A percentile compares a stretch with the other conserved stretches of the same genome.
phyloP scores from a whole-genome alignment of 169 alveolate species.

The Plasmodium reichenowi region DNA sequence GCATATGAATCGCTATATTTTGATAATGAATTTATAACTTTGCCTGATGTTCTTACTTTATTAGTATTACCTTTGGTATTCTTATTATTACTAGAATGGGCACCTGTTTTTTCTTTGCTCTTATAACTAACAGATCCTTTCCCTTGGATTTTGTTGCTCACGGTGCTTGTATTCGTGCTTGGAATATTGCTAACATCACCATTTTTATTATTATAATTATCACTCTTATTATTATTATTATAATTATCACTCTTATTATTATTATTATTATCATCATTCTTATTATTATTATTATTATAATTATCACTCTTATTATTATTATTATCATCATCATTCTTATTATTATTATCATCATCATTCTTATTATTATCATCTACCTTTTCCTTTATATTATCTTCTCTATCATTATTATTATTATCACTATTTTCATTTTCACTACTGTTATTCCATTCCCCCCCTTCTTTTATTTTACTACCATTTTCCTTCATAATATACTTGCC shows the following conservation, averaged over 20 bases:
- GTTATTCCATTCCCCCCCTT: background rate
- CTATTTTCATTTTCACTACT: too few relatives aligned
- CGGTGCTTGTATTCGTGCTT: background rate
- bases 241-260: too few relatives aligned
- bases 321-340: too few relatives aligned
- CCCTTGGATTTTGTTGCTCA: background rate
- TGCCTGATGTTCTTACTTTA: slow-evolving; percentile 38
- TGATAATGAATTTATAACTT: slow-evolving; percentile 16
- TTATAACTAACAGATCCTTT: background rate
- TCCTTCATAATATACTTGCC: slow-evolving; percentile 23
- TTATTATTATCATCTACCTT: too few relatives aligned
- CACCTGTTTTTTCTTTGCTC: background rate
- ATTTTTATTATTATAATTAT: too few relatives aligned
- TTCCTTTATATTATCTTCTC: too few relatives aligned
- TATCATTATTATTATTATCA: too few relatives aligned
- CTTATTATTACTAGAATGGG: background rate
- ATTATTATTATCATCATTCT: too few relatives aligned
- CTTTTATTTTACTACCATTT: slow-evolving; percentile 10
- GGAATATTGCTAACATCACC: background rate
- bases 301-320: too few relatives aligned
- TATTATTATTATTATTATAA: too few relatives aligned
- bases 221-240: too few relatives aligned
- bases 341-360: too few relatives aligned
- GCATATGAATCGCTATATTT: slow-evolving; percentile 59
- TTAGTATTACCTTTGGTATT: slow-evolving; percentile 27